A percentile compares a stretch with the other conserved stretches of the same genome.
Evolutionary conservation across 2,329 filamentous ascomycete genomes (phyloP).

Genomic region (Akanthomyces dipterigenus): DNA sequence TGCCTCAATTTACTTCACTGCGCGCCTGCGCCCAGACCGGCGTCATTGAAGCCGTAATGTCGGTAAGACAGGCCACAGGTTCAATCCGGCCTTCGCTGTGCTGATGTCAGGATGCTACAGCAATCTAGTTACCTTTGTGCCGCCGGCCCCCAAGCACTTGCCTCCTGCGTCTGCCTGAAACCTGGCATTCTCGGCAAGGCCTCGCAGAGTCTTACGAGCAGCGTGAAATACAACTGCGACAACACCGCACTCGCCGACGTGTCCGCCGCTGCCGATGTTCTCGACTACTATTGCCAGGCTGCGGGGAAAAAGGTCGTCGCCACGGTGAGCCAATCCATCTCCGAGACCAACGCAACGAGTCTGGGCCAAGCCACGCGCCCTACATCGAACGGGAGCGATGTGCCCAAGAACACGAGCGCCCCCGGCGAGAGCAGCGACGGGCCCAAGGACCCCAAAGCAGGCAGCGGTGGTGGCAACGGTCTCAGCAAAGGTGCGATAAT

Average conservation of each 20-base stretch:
- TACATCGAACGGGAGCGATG: neutral
- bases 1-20: slow-evolving; percentile 33
- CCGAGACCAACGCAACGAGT: neutral
- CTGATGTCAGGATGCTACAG: neutral
- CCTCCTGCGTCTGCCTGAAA: slow-evolving; percentile 41
- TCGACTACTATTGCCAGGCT: slow-evolving; percentile 38
- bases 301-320: slow-evolving; percentile 31
- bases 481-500: slow-evolving; percentile 5
- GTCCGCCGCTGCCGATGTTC: slow-evolving; percentile 33
- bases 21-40: slow-evolving; percentile 33
- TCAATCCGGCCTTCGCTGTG: neutral
- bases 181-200: slow-evolving; percentile 31
- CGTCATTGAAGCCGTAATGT: slow-evolving; percentile 18
- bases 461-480: neutral
- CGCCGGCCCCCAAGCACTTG: slow-evolving; percentile 34
- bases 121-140: slow-evolving; percentile 27
- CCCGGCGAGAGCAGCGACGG: neutral
- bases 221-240: slow-evolving; percentile 31
- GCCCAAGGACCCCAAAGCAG: neutral
- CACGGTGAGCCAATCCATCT: slow-evolving; percentile 30
- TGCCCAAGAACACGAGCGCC: neutral
- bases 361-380: neutral
- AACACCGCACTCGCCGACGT: slow-evolving; percentile 33
- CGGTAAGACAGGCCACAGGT: neutral
- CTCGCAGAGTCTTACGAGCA: slow-evolving; percentile 31